A percentile compares a stretch with the other conserved stretches of the same genome.
phyloP scores from a whole-genome alignment of 306 rosid genomes.

The Begonia loranthoides region DNA sequence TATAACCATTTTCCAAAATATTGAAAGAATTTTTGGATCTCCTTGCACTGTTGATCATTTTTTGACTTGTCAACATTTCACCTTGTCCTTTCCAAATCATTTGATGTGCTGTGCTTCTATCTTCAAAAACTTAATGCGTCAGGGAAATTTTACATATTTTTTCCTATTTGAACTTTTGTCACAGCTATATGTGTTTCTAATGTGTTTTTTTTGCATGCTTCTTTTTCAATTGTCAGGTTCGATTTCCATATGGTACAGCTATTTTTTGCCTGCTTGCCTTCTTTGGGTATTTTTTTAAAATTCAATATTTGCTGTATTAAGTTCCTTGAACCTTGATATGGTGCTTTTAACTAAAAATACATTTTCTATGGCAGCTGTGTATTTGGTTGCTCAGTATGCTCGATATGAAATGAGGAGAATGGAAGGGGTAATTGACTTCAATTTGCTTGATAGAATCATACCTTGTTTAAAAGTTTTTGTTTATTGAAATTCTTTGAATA shows the following conservation, averaged over 20 bases:
- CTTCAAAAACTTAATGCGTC: too few species aligned
- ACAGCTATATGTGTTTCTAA: neutral
- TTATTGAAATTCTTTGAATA: too few species aligned
- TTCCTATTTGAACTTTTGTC: too few species aligned
- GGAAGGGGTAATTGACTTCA: conserved; percentile 43
- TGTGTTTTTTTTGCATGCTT: conserved; percentile 14
- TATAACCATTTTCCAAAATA: too few species aligned
- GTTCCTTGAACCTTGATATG: conserved; percentile 3
- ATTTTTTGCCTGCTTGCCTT: conserved; percentile 77
- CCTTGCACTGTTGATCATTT: too few species aligned
- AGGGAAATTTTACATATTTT: too few species aligned
- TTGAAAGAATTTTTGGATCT: too few species aligned
- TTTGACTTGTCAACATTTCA: too few species aligned
- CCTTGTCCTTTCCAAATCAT: too few species aligned
- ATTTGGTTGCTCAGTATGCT: conserved; percentile 86
- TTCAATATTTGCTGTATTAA: neutral
- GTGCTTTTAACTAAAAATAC: conserved; percentile 10
- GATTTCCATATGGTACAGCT: conserved; percentile 88
- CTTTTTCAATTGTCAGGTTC: conserved; percentile 40
- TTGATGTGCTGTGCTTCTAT: too few species aligned
- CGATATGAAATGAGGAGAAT: conserved; percentile 64
- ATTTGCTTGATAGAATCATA: too few species aligned
- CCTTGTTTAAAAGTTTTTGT: too few species aligned
- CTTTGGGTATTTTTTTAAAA: conserved; percentile 42
- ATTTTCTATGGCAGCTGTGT: conserved; percentile 50